These are phyloP conservation scores for Russula emetica DNA, from an alignment of 768 basidiomycete genomes.

Conservation along the genomic window DNA sequence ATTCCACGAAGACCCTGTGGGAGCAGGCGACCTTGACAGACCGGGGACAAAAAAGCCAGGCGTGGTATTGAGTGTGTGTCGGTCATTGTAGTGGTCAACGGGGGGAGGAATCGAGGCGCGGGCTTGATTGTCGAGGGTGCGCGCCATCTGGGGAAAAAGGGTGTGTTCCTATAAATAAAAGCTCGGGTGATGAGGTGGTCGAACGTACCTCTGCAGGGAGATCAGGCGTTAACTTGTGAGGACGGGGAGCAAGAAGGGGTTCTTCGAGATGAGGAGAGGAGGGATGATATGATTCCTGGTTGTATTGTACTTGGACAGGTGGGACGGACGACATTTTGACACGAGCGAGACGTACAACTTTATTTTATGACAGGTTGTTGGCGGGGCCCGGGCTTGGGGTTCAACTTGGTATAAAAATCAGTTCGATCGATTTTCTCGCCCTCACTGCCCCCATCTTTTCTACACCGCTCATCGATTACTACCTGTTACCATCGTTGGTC, in stretches of 20 bases:
- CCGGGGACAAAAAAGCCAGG: constrained; percentile 27
- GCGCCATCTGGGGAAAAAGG: constrained; percentile 52
- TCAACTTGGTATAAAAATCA: too few species aligned
- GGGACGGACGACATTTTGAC: constrained; percentile 13
- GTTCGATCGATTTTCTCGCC: neutral
- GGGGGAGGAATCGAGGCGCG: constrained; percentile 27
- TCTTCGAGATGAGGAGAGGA: constrained; percentile 49
- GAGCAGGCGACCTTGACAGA: constrained; percentile 26
- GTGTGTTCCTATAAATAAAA: constrained; percentile 13
- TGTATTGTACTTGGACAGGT: neutral
- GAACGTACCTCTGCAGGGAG: constrained; percentile 59
- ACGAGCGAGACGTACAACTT: neutral
- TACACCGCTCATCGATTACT: neutral
- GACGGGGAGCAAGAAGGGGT: constrained; percentile 60
- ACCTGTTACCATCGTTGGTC: neutral
- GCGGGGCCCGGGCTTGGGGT: neutral
- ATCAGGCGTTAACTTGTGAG: constrained; percentile 56
- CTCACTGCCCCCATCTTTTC: neutral
- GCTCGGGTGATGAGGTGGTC: constrained; percentile 9
- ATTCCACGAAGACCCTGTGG: constrained; percentile 31
- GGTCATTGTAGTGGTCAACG: constrained; percentile 28
- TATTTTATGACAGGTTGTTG: neutral
- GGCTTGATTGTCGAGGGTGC: constrained; percentile 50
- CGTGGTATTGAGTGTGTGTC: constrained; percentile 24
- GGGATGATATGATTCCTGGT: constrained; percentile 9